Conservation (phyloP, 345 rosid species). For the Luvunga scandens region DNA sequence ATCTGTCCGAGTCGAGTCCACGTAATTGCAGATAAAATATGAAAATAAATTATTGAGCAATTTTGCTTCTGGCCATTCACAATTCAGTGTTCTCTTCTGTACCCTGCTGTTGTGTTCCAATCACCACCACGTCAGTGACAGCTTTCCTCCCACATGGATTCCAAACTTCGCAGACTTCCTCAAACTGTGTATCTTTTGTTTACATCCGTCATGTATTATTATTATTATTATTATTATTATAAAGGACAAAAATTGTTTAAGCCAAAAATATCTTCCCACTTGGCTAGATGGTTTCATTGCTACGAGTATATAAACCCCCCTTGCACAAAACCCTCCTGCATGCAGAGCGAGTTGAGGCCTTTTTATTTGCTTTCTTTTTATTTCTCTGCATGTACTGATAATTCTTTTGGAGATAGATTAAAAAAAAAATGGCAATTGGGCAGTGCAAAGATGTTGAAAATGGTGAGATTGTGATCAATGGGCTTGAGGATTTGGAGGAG, state of each 20-base stretch:
- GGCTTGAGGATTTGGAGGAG: slow-evolving; percentile 40
- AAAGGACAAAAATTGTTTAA: background rate
- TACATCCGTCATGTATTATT: background rate
- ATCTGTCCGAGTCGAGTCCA: slow-evolving; percentile 11
- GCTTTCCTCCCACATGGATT: slow-evolving; percentile 34
- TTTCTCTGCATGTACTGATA: background rate
- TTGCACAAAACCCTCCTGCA: background rate
- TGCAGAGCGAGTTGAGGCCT: background rate
- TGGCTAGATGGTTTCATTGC: background rate
- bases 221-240: background rate
- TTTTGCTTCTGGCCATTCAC: background rate
- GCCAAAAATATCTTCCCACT: background rate
- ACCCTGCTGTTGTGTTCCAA: background rate
- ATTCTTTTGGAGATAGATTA: background rate
- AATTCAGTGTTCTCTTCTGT: background rate
- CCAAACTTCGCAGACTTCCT: background rate
- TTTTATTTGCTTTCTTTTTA: too few relatives aligned
- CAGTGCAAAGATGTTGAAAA: slow-evolving; percentile 45
- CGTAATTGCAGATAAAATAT: background rate
- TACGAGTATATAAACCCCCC: background rate
- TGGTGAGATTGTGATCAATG: slow-evolving; percentile 31
- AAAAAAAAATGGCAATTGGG: slow-evolving; percentile 40
- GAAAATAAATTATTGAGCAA: background rate
- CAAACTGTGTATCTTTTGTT: background rate
- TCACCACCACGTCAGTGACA: slow-evolving; percentile 38